Evolutionary conservation across 805 yeast species (phyloP), one percentile per base, ranked within the genome.

Genomic region (Spathaspora passalidarum): DNA sequence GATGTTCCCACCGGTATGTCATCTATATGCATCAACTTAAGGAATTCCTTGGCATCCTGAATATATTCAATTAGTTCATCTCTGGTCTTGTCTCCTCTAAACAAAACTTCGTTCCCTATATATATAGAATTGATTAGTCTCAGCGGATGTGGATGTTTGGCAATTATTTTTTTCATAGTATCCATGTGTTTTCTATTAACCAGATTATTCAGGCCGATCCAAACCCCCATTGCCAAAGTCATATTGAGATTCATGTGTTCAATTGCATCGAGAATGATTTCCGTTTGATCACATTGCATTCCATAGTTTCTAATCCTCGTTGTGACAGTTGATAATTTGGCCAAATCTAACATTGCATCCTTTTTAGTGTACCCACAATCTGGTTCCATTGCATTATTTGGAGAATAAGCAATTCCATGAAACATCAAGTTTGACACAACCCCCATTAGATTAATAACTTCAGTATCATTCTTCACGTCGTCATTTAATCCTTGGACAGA

Each of bases 81-180:
- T 0, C 59, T 54, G 2, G 72, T 50, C 48, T 70, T 66, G 1
- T 82, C 88, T 22, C 69, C 68, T 43, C 87, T 66, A 50, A 73
- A 79, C 16, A 82, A 57, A 0, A 79, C 86, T 50, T 84, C 89
- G 53, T 82, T 80, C 0, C 89, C 89, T 25, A 84, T 71, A 49
- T 71, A 69, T 2, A 84, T 67, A 2, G 79, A 61, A 38, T 81
- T 79, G 50, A 84, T 74, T 38, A 66, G 60, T 7, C 59, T 41
- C 38, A 70, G 60, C 6, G 46, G 47, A 21, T 41, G 43, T 3
- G 85, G 84, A 49, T 73, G 76, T 18, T 56, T 60, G 4, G 46
- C 49, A 23, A 84, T 52, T 0, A 79, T 49, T 2, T 52, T 37
- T 48, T 73, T 70, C 75, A 82, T 70, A 4, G 63, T 68, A 6